Conservation (phyloP, 495 filamentous ascomycete species). For the Hypoxylon fragiforme region DNA sequence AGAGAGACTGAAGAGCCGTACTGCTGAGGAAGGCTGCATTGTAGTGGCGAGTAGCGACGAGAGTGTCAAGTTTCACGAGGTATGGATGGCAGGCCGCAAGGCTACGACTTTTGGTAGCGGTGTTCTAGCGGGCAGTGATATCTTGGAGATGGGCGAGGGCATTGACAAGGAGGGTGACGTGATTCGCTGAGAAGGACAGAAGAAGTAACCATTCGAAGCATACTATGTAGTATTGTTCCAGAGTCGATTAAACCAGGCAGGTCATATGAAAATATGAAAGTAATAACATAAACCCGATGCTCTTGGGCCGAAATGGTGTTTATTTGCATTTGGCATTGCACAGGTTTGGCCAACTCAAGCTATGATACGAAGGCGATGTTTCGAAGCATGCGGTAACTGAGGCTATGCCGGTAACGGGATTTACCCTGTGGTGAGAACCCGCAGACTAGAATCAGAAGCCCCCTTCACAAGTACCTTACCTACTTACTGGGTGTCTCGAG, state of each 20-base stretch:
- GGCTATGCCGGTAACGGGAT: too few relatives aligned
- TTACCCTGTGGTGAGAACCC: too few relatives aligned
- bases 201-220: neutral
- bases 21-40: slow-evolving; percentile 84
- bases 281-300: neutral
- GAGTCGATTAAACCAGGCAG: slow-evolving; percentile 12
- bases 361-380: too few relatives aligned
- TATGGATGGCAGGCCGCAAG: slow-evolving; percentile 74
- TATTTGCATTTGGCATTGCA: too few relatives aligned
- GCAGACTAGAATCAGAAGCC: too few relatives aligned
- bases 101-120: slow-evolving; percentile 61
- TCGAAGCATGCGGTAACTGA: too few relatives aligned
- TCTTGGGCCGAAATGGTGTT: too few relatives aligned
- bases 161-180: slow-evolving; percentile 75
- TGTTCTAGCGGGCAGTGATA: slow-evolving; percentile 80
- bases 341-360: too few relatives aligned
- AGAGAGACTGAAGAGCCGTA: slow-evolving; percentile 49
- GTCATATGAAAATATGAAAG: slow-evolving; percentile 2
- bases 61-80: slow-evolving; percentile 94
- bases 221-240: slow-evolving; percentile 28
- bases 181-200: slow-evolving; percentile 52
- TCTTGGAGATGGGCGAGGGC: slow-evolving; percentile 82
- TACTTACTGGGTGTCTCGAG: too few relatives aligned
- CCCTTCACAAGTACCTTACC: too few relatives aligned
- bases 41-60: slow-evolving; percentile 93